phyloP scores from a whole-genome alignment of 805 yeast species.

The Sungouiella blattae region DNA sequence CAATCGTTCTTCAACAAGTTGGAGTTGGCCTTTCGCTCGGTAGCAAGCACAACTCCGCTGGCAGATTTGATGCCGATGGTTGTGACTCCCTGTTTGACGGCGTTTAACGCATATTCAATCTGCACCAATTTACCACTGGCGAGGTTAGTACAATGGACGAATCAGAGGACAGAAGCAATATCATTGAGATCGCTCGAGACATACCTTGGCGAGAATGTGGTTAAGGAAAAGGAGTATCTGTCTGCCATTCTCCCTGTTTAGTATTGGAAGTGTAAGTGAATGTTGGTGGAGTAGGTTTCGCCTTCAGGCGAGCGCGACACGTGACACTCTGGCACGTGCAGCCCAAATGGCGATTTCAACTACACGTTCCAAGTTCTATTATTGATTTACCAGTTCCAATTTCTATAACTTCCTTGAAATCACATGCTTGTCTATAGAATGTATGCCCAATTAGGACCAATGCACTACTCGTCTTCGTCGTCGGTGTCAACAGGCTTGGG shows the following conservation, averaged over 20 bases:
- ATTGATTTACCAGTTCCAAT: background rate
- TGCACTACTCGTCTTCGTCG: slow-evolving; percentile 62
- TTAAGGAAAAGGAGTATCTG: slow-evolving; percentile 93
- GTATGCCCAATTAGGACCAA: no score
- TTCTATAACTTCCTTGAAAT: background rate
- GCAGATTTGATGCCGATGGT: slow-evolving; percentile 91
- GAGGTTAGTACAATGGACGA: slow-evolving; percentile 18
- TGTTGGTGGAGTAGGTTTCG: slow-evolving; percentile 2
- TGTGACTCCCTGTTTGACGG: slow-evolving; percentile 97
- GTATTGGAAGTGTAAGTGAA: background rate
- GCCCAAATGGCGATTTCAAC: no score
- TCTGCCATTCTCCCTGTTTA: slow-evolving; percentile 74
- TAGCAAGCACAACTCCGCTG: slow-evolving; percentile 94
- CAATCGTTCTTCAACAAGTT: slow-evolving; percentile 71
- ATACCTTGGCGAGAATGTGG: slow-evolving; percentile 95
- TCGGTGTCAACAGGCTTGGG: slow-evolving; percentile 93
- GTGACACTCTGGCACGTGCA: no score
- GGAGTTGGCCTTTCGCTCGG: slow-evolving; percentile 87
- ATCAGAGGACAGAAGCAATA: background rate
- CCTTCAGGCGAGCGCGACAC: slow-evolving; percentile 4
- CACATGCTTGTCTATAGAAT: no score
- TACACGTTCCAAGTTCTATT: background rate
- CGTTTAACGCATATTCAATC: slow-evolving; percentile 95
- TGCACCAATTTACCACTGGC: slow-evolving; percentile 92
- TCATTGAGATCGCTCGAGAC: slow-evolving; percentile 22